Conservation (phyloP, 164 flowering plant genomes). For the Berberis thunbergii region DNA sequence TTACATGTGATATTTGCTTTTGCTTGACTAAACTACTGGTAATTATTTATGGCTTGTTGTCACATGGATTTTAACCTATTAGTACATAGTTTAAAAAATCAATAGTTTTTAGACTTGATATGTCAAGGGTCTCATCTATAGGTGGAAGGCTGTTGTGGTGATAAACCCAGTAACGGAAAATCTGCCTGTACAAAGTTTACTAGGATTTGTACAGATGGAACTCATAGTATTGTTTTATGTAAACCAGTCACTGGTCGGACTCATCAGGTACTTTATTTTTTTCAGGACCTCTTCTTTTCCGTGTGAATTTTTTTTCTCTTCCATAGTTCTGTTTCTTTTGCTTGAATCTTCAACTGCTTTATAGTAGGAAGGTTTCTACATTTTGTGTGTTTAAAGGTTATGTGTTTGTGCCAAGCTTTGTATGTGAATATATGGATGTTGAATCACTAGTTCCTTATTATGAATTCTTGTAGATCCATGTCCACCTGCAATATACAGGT, state of each 20-base stretch:
- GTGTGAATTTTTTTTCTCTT: background rate
- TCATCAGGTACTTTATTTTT: constrained; percentile 53
- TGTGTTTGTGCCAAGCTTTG: background rate
- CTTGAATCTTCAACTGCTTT: background rate
- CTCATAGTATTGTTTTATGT: constrained; percentile 69
- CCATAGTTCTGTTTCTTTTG: background rate
- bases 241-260: constrained; percentile 91
- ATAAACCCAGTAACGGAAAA: constrained; percentile 48
- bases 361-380: background rate
- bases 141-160: constrained; percentile 28
- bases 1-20: no score
- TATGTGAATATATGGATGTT: background rate
- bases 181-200: constrained; percentile 75
- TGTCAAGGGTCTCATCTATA: constrained; percentile 19
- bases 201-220: constrained; percentile 66
- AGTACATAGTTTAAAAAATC: no score
- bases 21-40: no score
- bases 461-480: constrained; percentile 53
- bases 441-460: background rate
- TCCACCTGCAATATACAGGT: constrained; percentile 70
- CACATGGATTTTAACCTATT: no score
- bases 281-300: background rate
- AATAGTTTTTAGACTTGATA: background rate
- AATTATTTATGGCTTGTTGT: no score
- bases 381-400: background rate